Percentiles rank a stretch among this genome's conserved stretches.
These are phyloP conservation scores for Kluyveromyces lactis DNA, from an alignment of 805 yeast genomes.

Conservation along the genomic window DNA sequence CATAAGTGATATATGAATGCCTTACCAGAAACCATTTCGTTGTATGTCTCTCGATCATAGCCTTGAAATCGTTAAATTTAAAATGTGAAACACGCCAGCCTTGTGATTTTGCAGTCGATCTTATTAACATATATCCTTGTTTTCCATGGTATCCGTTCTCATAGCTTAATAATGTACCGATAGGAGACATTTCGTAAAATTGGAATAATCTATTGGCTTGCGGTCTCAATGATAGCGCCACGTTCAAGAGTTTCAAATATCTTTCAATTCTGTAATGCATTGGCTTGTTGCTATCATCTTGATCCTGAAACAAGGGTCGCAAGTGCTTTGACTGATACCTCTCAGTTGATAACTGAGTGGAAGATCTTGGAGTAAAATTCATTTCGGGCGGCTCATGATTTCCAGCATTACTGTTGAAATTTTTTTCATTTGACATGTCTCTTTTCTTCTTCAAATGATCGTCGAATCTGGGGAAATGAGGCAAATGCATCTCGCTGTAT, in stretches of 20 bases:
- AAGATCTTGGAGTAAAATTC: conserved; percentile 11
- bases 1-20: conserved; percentile 76
- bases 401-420: not conserved
- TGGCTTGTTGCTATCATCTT: conserved; percentile 20
- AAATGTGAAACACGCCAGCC: conserved; percentile 96
- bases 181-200: conserved; percentile 84
- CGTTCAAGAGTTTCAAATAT: conserved; percentile 57
- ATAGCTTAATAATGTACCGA: conserved; percentile 72
- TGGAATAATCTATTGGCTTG: conserved; percentile 78
- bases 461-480: conserved; percentile 23
- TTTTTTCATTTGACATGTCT: not conserved
- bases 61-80: conserved; percentile 65
- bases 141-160: conserved; percentile 80
- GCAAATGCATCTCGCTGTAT: conserved; percentile 19
- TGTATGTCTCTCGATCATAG: conserved; percentile 85
- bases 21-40: conserved; percentile 89
- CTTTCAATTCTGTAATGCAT: conserved; percentile 41
- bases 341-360: conserved; percentile 13
- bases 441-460: conserved; percentile 9
- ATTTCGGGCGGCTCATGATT: not conserved
- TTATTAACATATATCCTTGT: conserved; percentile 76
- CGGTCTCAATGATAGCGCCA: conserved; percentile 56
- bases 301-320: conserved; percentile 21
- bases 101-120: conserved; percentile 76
- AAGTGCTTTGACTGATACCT: conserved; percentile 23